Percentiles rank a stretch among this genome's conserved stretches.
Evolutionary conservation across 768 basidiomycete species (phyloP).

Genomic region (Chiua virens): DNA sequence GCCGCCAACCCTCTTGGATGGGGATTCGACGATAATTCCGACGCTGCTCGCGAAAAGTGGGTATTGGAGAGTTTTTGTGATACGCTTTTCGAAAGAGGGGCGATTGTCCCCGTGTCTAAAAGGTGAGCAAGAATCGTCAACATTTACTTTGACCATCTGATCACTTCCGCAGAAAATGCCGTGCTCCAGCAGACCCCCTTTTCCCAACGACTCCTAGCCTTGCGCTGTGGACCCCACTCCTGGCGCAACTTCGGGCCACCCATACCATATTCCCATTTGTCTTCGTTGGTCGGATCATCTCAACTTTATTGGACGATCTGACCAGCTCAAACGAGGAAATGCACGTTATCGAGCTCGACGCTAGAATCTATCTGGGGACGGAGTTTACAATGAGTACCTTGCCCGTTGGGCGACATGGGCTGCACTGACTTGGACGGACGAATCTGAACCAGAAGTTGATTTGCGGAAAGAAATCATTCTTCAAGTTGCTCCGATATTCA

Average conservation of each 20-base stretch:
- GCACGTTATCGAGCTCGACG: slow-evolving; percentile 18
- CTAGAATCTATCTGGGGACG: slow-evolving; percentile 30
- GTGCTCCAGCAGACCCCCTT: slow-evolving; percentile 40
- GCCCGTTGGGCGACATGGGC: slow-evolving; percentile 74
- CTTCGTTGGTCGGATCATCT: slow-evolving; percentile 48
- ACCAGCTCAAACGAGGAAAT: slow-evolving; percentile 9
- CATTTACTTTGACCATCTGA: neutral
- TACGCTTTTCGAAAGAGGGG: slow-evolving; percentile 66
- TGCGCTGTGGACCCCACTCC: slow-evolving; percentile 66
- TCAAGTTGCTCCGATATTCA: slow-evolving; percentile 48
- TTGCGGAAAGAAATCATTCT: slow-evolving; percentile 47
- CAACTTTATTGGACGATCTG: slow-evolving; percentile 30
- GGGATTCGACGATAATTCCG: slow-evolving; percentile 32
- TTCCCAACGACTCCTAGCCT: slow-evolving; percentile 52
- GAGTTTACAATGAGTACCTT: slow-evolving; percentile 56
- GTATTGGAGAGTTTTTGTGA: slow-evolving; percentile 69
- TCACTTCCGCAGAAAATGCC: slow-evolving; percentile 50
- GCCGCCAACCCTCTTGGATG: slow-evolving; percentile 49
- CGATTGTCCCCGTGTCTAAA: slow-evolving; percentile 78
- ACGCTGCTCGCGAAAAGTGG: slow-evolving; percentile 53
- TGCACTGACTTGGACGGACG: slow-evolving; percentile 39
- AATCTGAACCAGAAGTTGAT: slow-evolving; percentile 36
- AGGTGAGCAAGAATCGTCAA: slow-evolving; percentile 50
- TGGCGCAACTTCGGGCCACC: slow-evolving; percentile 53
- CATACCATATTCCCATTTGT: slow-evolving; percentile 55